Conservation (phyloP, 768 basidiomycete genomes). For the Tylopilus subfusipes region DNA sequence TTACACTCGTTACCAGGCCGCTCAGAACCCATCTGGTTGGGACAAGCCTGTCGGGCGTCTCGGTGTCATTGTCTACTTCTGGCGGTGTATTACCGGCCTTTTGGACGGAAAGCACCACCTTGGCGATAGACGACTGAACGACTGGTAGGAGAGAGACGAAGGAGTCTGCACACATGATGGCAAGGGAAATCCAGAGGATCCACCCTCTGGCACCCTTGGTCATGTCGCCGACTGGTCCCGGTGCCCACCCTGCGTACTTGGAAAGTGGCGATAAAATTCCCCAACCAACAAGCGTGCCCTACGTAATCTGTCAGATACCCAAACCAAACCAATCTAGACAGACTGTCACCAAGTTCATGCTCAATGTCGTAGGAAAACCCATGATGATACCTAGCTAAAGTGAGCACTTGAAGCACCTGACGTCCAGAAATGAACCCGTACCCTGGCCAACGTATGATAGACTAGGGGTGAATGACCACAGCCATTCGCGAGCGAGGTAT, state of each 20-base stretch:
- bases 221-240: slow-evolving; percentile 87
- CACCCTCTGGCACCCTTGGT: slow-evolving; percentile 86
- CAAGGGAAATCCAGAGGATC: slow-evolving; percentile 95
- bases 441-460: slow-evolving; percentile 93
- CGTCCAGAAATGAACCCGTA: neutral
- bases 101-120: slow-evolving; percentile 31
- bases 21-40: slow-evolving; percentile 72
- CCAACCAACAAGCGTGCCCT: slow-evolving; percentile 99
- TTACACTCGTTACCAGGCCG: slow-evolving; percentile 61
- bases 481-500: slow-evolving; percentile 81
- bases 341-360: slow-evolving; percentile 78
- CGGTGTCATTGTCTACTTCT: slow-evolving; percentile 57
- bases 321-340: slow-evolving; percentile 13
- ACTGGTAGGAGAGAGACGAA: slow-evolving; percentile 83
- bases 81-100: slow-evolving; percentile 20
- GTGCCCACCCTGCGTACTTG: slow-evolving; percentile 84
- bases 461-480: slow-evolving; percentile 92
- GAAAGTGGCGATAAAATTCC: slow-evolving; percentile 87
- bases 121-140: slow-evolving; percentile 47
- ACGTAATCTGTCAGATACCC: slow-evolving; percentile 3
- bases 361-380: slow-evolving; percentile 92
- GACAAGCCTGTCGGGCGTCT: slow-evolving; percentile 77
- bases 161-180: slow-evolving; percentile 93
- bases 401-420: neutral
- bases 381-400: slow-evolving; percentile 80